Evolutionary conservation across 768 basidiomycete species (phyloP), one percentile per base, ranked within the genome.

Genomic region (Lentinula aciculospora): DNA sequence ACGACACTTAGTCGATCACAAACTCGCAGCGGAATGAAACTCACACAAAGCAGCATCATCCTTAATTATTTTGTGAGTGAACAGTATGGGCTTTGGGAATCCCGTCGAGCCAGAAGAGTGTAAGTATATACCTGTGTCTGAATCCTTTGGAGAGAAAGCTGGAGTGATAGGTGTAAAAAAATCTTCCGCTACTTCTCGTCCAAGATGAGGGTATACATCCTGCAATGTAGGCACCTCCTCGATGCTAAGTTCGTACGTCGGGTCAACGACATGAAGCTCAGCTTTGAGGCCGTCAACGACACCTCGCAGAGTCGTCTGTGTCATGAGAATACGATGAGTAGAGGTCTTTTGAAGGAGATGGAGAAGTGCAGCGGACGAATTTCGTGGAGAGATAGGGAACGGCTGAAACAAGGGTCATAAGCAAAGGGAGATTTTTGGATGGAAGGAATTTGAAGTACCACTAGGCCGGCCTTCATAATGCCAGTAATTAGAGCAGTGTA

Each of bases 321-420:
- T 71, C 3, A 68, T 54, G 6, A 77, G 58, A 49, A 76, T 23
- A 50, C 67, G 65, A 44, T 61, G 68, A 27, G 71, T 74, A 5
- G 63, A 66, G 0, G 70, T 64, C 57, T 67, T 65, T 42, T 58
- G 60, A 36, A 76, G 58, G 53, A 76, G 64, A 32, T 72, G 60
- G 9, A 66, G 53, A 2, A 77, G 64, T 4, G 73, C 75, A 3
- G 71, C 56, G 0, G 69, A 48, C 6, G 72, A 71, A 58, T 74
- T 75, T 10, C 73, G 64, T 19, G 71, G 73, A 2, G 72, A 70
- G 48, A 74, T 72, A 1, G 70, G 73, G 55, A 73, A 72, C 0
- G 72, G 71, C 72, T 71, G 31, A 13, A 31, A 3, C 32, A 51
- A 58, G 5, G 34, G 10, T 25, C 10, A 54, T 28, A 8, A 28